Evolutionary conservation across 116 monocot genomes (phyloP).

Genomic region (Cymodocea nodosa): DNA sequence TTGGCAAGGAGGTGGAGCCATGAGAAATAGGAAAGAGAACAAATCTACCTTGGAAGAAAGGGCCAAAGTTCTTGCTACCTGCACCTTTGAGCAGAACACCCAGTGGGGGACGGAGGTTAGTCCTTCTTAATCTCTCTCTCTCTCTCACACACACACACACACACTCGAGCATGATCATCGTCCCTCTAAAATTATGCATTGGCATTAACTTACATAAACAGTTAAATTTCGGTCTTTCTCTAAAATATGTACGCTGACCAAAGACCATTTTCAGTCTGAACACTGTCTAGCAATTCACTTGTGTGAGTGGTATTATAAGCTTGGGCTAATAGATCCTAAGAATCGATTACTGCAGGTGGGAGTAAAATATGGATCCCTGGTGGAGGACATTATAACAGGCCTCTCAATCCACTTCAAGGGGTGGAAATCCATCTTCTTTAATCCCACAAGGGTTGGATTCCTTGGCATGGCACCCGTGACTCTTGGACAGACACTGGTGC

Average conservation of each 20-base stretch:
- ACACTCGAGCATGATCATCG: too few species aligned
- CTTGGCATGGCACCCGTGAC: conserved; percentile 44
- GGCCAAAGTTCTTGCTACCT: conserved; percentile 13
- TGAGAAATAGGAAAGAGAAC: conserved; percentile 3
- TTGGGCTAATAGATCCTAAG: neutral
- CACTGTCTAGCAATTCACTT: too few species aligned
- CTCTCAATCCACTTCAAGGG: conserved; percentile 39
- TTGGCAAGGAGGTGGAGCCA: neutral
- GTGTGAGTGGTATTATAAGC: neutral
- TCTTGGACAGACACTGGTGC: conserved; percentile 32
- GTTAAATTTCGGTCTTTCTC: neutral
- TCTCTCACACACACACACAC: too few species aligned
- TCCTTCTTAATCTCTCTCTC: neutral
- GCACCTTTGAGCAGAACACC: conserved; percentile 18
- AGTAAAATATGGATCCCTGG: conserved; percentile 30
- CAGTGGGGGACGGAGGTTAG: conserved; percentile 21
- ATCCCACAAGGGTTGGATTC: conserved; percentile 33
- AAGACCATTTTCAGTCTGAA: neutral
- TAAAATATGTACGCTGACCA: neutral
- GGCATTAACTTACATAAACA: too few species aligned
- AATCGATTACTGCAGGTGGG: conserved; percentile 33
- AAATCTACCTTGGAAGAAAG: conserved; percentile 22
- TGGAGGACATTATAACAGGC: conserved; percentile 43
- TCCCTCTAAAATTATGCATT: too few species aligned
- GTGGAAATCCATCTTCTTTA: conserved; percentile 35